Evolutionary conservation across 2,329 filamentous ascomycete species (phyloP).

Genomic region (Neurospora sp.): DNA sequence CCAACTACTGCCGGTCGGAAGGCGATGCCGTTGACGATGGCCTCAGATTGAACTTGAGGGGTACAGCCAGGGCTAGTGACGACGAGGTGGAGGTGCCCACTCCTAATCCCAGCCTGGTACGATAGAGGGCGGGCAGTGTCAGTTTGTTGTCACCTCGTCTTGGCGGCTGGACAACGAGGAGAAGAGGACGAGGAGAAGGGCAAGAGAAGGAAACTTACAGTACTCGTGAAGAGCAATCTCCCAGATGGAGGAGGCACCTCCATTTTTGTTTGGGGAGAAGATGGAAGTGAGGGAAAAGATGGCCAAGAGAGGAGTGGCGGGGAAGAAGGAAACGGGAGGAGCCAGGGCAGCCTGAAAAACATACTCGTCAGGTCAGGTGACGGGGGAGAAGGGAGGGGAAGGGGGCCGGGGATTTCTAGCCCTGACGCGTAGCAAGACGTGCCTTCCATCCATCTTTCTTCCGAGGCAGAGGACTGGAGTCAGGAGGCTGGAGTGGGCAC

Average conservation of each 20-base stretch:
- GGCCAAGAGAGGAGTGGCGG: background rate
- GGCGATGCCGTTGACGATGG: accelerated
- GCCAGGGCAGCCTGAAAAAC: background rate
- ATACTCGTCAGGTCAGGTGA: background rate
- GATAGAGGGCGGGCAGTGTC: background rate
- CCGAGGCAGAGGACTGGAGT: background rate
- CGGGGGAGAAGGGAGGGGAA: background rate
- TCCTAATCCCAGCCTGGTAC: background rate
- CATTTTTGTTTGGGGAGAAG: background rate
- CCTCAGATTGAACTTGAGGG: background rate
- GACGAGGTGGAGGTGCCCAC: background rate
- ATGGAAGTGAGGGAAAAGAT: background rate
- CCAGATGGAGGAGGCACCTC: background rate
- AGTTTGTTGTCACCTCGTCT: background rate
- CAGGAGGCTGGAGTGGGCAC: background rate
- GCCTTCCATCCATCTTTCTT: background rate
- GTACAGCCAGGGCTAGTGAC: background rate
- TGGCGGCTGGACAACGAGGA: background rate
- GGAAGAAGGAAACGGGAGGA: background rate
- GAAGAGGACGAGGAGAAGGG: background rate
- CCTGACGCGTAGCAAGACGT: background rate
- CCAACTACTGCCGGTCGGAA: background rate
- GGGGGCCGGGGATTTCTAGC: background rate
- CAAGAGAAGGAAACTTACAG: background rate
- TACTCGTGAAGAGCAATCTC: background rate